Evolutionary conservation across 176 grass and related monocot species (phyloP).

Genomic region (Canna indica): DNA sequence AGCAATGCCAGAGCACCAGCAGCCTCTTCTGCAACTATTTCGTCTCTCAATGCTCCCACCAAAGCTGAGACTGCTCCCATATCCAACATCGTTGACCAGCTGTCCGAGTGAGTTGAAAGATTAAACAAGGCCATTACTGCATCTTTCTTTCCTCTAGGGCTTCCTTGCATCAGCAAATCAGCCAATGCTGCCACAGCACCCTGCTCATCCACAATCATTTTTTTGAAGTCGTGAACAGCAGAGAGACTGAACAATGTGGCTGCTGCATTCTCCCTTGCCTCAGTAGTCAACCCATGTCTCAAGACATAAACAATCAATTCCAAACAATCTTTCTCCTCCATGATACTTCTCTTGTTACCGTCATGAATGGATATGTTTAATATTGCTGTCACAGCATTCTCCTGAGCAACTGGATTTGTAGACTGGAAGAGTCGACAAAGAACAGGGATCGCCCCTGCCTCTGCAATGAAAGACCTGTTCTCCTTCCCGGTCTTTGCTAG

Average conservation of each 20-base stretch:
- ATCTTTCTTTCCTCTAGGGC: conserved; percentile 78
- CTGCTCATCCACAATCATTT: conserved; percentile 67
- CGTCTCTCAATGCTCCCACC: conserved; percentile 55
- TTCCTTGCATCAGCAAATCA: conserved; percentile 61
- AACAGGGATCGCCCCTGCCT: conserved; percentile 60
- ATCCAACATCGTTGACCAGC: conserved; percentile 60
- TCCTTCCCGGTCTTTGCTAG: conserved; percentile 74
- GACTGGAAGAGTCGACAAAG: conserved; percentile 53
- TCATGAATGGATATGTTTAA: conserved; percentile 91
- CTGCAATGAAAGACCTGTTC: conserved; percentile 77
- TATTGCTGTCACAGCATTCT: conserved; percentile 83
- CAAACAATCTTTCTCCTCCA: conserved; percentile 71
- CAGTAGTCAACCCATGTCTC: conserved; percentile 66
- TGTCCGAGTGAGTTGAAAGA: conserved; percentile 83
- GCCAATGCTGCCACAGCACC: conserved; percentile 63
- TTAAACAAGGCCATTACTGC: conserved; percentile 98
- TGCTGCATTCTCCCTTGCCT: conserved; percentile 89
- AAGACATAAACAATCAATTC: conserved; percentile 58
- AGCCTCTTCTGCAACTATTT: conserved; percentile 78
- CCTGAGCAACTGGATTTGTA: conserved; percentile 54
- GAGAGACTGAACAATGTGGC: conserved; percentile 92
- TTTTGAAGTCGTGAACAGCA: conserved; percentile 90
- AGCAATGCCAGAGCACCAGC: conserved; percentile 81
- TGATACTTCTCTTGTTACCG: conserved; percentile 65
- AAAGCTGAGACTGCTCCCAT: conserved; percentile 47